phyloP scores from a whole-genome alignment of 1,284 basidiomycete species.

The Butyriboletus appendiculatus region DNA sequence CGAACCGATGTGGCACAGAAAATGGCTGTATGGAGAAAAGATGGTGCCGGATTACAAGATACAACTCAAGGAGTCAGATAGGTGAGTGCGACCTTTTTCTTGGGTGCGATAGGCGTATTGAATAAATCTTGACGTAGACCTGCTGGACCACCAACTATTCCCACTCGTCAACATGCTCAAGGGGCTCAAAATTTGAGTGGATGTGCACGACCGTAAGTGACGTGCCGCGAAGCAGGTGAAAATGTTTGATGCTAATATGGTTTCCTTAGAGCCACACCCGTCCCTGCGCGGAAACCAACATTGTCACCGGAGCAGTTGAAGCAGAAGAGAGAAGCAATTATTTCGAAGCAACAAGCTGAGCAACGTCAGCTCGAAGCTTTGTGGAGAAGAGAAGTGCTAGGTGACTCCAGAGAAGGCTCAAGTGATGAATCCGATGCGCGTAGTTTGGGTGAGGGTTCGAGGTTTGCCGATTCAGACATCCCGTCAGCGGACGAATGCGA shows the following conservation, averaged over 20 bases:
- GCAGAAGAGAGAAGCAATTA: slow-evolving; percentile 12
- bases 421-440: neutral
- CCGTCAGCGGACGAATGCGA: neutral
- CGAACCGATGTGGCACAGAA: slow-evolving; percentile 22
- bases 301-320: slow-evolving; percentile 9
- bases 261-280: neutral
- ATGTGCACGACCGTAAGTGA: slow-evolving; percentile 8
- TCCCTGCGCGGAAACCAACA: neutral
- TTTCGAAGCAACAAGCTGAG: slow-evolving; percentile 20
- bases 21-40: slow-evolving; percentile 27
- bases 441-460: neutral
- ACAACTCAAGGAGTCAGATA: neutral
- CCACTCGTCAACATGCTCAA: neutral
- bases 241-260: neutral
- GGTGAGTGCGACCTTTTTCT: slow-evolving; percentile 3
- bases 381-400: neutral
- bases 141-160: slow-evolving; percentile 8
- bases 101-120: neutral
- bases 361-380: slow-evolving; percentile 14
- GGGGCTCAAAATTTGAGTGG: neutral
- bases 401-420: neutral
- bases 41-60: neutral
- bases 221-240: neutral
- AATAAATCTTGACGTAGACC: slow-evolving; percentile 6
- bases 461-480: neutral